Base-by-base conservation (phyloP, 2,329 filamentous ascomycete species). In the Amauroascus niger region DNA sequence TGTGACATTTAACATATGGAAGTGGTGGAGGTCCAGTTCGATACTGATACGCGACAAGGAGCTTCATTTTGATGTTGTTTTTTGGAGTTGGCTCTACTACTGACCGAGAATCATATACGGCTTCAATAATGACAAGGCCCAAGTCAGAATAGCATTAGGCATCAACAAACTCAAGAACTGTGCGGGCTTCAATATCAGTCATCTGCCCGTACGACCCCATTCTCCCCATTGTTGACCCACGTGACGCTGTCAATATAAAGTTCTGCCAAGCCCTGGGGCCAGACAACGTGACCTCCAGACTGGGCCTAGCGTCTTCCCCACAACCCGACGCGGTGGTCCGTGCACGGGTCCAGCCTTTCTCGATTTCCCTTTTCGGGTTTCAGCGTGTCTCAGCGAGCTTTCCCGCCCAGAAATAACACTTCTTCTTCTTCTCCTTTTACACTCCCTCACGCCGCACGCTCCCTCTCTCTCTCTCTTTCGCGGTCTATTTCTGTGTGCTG, bases 1-100 rank as follows among this genome's bases (percentile, higher is more conserved):
- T 35, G 39, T 22, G 14, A 45, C 32, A 49, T 69, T 43, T 52
- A 44, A 8, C 59, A 65, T 32, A 56, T 66, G 11, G 24, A 49
- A 9, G 45, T 60, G 18, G 20, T 55, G 16, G 51, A 64, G 16
- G 51, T n/a, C 64, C 35, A 53, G 58, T 46, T 37, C 70, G 45
- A 47, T 74, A 20, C 52, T 68, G 18, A 58, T 62, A 46, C 52
- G 30, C 24, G 9, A 33, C 18, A 68, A 75, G 53, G 72, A 72
- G 0, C 71, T 75, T 44, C 67, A 66, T 3, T 76, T 76, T 55
- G 73, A 77, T 57, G 61, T 75, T 14, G 62, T 68, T 14, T 71
- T 67, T 45, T 72, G 74, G 6, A 71, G 69, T 24, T 76, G 71
- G 57, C 59, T 76, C 24, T 77, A 74, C 55, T 68, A 76, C 13